These are phyloP conservation scores for Blepharisma stoltei DNA, from an alignment of 73 alveolate genomes.

Conservation along the genomic window DNA sequence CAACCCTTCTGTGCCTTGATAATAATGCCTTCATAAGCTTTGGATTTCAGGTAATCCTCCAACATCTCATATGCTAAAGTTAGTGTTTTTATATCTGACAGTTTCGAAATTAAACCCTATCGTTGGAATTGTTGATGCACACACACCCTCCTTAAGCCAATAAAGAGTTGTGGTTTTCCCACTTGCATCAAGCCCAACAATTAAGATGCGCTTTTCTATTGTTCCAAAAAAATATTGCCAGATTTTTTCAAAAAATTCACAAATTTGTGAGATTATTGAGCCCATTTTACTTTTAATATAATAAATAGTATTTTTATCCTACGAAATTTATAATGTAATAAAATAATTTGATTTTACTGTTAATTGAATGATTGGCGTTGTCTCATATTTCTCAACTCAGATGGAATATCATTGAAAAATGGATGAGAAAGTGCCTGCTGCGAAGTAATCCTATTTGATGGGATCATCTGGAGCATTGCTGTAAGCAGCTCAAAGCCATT, in stretches of 20 bases:
- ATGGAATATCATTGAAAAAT: conserved; percentile 39
- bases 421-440: conserved; percentile 75
- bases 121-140: not conserved
- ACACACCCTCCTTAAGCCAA: not conserved
- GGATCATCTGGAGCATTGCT: conserved; percentile 66
- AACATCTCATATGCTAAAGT: not conserved
- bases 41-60: not conserved
- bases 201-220: not conserved
- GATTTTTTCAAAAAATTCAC: not conserved
- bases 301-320: not conserved
- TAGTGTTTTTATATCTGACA: not conserved
- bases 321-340: not conserved
- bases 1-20: not conserved
- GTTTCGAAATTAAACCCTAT: not conserved
- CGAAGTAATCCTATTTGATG: conserved; percentile 73
- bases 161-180: not conserved
- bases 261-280: not conserved
- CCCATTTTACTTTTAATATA: not conserved
- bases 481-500: conserved; percentile 40
- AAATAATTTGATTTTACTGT: not conserved
- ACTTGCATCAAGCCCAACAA: not conserved
- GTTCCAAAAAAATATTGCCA: not conserved
- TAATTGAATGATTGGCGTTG: not conserved
- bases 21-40: not conserved
- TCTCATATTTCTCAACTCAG: not conserved